phyloP scores from a whole-genome alignment of 805 yeast species.

The Teunomyces tritomae region DNA sequence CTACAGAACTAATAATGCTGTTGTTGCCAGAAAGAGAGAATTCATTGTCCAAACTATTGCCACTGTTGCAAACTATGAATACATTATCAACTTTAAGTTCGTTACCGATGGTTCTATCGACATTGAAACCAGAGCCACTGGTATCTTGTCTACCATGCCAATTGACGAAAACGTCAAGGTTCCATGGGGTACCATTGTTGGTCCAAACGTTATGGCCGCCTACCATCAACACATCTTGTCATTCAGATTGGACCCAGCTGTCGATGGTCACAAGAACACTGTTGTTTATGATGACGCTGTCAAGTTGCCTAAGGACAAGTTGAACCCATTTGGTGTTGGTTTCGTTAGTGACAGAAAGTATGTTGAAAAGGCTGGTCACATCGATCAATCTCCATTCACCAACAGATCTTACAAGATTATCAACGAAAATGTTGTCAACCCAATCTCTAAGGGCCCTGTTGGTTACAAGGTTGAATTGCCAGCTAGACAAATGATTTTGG shows the following conservation, averaged over 20 bases:
- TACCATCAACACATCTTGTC: conserved; percentile 81
- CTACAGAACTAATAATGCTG: conserved; percentile 70
- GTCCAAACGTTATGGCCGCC: conserved; percentile 80
- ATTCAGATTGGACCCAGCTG: conserved; percentile 77
- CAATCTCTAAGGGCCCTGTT: conserved; percentile 66
- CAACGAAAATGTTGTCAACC: conserved; percentile 70
- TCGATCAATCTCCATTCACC: conserved; percentile 74
- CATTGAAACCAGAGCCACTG: conserved; percentile 81
- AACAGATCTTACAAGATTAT: conserved; percentile 72
- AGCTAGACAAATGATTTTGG: conserved; percentile 73
- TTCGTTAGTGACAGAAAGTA: conserved; percentile 59
- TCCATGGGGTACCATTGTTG: conserved; percentile 74
- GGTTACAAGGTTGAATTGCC: conserved; percentile 75
- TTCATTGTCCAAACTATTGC: conserved; percentile 78
- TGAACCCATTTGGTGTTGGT: conserved; percentile 70
- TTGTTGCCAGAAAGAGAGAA: conserved; percentile 74
- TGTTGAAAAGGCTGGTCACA: conserved; percentile 67
- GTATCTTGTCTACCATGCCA: conserved; percentile 83
- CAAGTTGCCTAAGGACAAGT: conserved; percentile 52
- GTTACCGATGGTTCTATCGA: conserved; percentile 77
- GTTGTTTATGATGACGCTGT: conserved; percentile 69
- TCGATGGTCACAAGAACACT: conserved; percentile 78
- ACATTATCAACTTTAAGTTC: conserved; percentile 66
- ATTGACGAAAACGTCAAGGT: conserved; percentile 65
- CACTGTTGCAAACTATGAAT: conserved; percentile 83